A percentile compares a stretch with the other conserved stretches of the same genome.
Evolutionary conservation across 805 yeast species (phyloP).

Genomic region (Hermanozyma aechmeae): DNA sequence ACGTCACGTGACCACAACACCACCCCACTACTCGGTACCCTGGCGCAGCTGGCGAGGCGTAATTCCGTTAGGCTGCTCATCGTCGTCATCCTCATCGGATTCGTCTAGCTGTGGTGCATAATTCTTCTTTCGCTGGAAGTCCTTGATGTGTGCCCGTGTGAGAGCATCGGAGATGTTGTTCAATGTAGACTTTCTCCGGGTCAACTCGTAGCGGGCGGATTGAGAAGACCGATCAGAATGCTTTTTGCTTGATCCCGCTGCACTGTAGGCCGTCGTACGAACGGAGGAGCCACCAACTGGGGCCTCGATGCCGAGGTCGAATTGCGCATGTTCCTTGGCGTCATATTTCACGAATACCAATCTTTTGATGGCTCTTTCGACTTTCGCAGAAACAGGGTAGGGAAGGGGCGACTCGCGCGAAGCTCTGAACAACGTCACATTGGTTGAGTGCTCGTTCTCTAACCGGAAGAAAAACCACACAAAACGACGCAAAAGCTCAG

Average conservation of each 20-base stretch:
- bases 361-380: constrained; percentile 27
- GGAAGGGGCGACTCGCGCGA: constrained; percentile 84
- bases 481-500: constrained; percentile 76
- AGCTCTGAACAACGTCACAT: constrained; percentile 77
- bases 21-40: no score
- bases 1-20: no score
- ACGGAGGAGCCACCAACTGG: constrained; percentile 5
- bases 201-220: constrained; percentile 1
- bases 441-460: constrained; percentile 94
- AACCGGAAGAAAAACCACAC: constrained; percentile 88
- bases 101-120: constrained; percentile 17
- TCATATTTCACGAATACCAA: constrained; percentile 25
- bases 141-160: constrained; percentile 74
- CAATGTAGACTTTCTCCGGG: constrained; percentile 24
- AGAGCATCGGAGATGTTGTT: constrained; percentile 43
- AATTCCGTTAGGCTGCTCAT: no score
- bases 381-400: constrained; percentile 37
- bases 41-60: no score
- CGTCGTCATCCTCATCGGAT: constrained; percentile 28
- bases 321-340: constrained; percentile 1
- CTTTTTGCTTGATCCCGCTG: not conserved
- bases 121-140: constrained; percentile 68
- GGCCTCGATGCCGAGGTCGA: constrained; percentile 3
- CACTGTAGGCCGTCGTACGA: constrained; percentile 1
- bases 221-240: not conserved